Conservation (phyloP, 2,329 filamentous ascomycete genomes). For the Calycina marina region DNA sequence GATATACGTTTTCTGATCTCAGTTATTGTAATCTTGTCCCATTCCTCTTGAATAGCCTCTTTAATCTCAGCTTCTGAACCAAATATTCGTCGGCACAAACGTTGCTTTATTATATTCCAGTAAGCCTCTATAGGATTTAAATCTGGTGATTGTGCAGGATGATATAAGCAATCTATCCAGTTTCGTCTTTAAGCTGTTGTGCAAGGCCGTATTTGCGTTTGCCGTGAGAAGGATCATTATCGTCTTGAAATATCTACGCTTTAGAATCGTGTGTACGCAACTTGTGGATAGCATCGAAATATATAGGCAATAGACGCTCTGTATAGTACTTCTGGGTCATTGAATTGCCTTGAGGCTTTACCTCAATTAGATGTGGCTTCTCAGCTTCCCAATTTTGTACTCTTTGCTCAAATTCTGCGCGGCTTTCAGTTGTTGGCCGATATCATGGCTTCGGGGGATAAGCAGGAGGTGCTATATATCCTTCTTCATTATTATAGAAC, state of each 20-base stretch:
- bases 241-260: not conserved
- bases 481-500: not conserved
- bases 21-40: not conserved
- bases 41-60: not conserved
- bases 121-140: conserved; percentile 1
- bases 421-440: not conserved
- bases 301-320: no score
- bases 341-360: conserved; percentile 2
- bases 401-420: not conserved
- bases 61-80: not conserved
- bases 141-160: conserved; percentile 1
- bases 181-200: not conserved
- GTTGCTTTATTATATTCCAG: conserved; percentile 1
- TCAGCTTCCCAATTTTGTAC: conserved; percentile 1
- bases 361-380: not conserved
- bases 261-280: not conserved
- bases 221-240: conserved; percentile 1
- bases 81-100: not conserved
- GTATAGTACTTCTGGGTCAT: no score
- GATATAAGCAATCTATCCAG: not conserved
- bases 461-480: not conserved
- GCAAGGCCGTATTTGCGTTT: not conserved
- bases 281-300: conserved; percentile 1
- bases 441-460: conserved; percentile 1
- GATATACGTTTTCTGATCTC: not conserved